These are phyloP conservation scores for Quercus cerris DNA, from an alignment of 306 rosid species.

Conservation along the genomic window DNA sequence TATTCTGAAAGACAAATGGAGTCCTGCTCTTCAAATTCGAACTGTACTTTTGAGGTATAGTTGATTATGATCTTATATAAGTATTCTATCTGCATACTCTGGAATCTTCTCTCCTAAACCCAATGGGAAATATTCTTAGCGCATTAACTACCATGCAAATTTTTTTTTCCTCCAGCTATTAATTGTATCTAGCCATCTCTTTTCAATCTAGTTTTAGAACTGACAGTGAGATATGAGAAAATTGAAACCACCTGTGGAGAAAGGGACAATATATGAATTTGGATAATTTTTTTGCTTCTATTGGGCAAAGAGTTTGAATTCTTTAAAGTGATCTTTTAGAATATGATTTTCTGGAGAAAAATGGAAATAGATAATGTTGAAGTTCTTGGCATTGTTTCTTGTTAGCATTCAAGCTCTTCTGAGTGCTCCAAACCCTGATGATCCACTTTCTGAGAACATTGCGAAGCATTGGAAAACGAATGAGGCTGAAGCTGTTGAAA, in stretches of 20 bases:
- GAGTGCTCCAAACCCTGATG: constrained; percentile 98
- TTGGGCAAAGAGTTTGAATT: background rate
- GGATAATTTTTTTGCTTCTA: background rate
- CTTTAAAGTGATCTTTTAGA: background rate
- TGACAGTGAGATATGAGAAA: background rate
- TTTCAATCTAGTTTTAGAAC: background rate
- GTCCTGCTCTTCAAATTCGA: constrained; percentile 89
- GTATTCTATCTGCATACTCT: background rate
- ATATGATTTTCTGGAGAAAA: background rate
- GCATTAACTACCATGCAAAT: background rate
- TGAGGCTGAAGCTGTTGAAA: constrained; percentile 96
- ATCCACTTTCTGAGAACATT: constrained; percentile 95
- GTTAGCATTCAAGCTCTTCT: constrained; percentile 91
- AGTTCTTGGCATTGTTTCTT: constrained; percentile 10
- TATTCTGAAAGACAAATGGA: constrained; percentile 91
- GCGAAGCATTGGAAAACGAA: constrained; percentile 95
- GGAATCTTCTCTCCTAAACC: constrained; percentile 4
- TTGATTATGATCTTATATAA: background rate
- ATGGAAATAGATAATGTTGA: background rate
- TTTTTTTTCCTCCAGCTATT: background rate
- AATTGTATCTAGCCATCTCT: background rate
- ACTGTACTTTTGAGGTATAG: constrained; percentile 86
- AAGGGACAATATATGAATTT: background rate
- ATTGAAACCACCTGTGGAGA: background rate
- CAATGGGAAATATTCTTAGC: background rate